Evolutionary conservation across 805 yeast genomes (phyloP), one percentile per base, ranked within the genome.

Genomic region (Kuraishia molischiana): DNA sequence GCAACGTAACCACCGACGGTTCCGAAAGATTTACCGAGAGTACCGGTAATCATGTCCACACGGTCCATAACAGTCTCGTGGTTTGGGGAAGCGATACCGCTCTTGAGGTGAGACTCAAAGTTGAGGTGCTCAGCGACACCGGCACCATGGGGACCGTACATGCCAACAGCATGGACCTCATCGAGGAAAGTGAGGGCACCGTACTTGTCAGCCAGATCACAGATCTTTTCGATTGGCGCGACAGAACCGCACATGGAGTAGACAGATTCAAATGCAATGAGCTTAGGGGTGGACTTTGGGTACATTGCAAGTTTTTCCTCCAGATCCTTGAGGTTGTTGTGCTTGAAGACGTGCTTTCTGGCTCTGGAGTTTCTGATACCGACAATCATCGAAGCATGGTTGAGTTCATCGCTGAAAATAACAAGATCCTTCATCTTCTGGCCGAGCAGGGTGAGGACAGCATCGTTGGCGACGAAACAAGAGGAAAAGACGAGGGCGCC

Each of bases 91-190:
- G 69, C 69, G 48, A 77, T 64, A 47, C 92, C 92, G 13, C 78
- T 59, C 41, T 66, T 56, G 53, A 85, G 74, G 56, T 90, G 95
- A 39, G 79, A 77, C 34, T 85, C 85, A 50, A 87, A 92, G 62
- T 92, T 85, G 52, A 83, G 69, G 59, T 92, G 98, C 62, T 92
- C 99, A 35, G 97, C 96, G 39, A 92, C 97, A 65, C 99, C 99
- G 24, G 96, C 98, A 56, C 99, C 99, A 52, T 85, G 95, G 42
- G 99, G 97, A 52, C 99, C 99, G 57, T 92, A 92, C 80, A 92
- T 74, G 39, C 99, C 99, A 34, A 92, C 97, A 26, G 98, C 97
- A 55, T 92, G 99, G 29, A 92, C 99, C 62, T 92, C 99, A 59
- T 92, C 99, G 58, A 92, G 69, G 62, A 92, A 92, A 22, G 99